Conservation (phyloP, 208 protist species). For the Trypanosoma scelopori region DNA sequence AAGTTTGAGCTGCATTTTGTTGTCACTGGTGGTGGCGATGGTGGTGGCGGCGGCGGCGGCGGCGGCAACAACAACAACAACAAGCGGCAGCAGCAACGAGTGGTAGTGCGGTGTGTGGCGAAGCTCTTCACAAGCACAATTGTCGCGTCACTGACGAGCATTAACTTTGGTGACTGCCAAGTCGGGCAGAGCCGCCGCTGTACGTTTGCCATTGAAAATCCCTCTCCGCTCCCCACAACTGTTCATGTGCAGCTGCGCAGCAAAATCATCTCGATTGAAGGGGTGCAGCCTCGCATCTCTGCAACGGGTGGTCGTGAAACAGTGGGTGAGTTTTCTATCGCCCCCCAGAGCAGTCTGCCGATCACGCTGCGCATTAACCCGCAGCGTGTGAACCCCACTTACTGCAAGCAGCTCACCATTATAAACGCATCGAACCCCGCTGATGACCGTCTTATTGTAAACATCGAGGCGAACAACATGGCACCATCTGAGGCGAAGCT, state of each 20-base stretch:
- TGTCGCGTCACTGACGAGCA: constrained; percentile 52
- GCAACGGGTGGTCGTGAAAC: constrained; percentile 41
- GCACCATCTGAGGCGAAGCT: constrained; percentile 73
- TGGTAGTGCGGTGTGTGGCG: constrained; percentile 62
- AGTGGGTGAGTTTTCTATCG: constrained; percentile 71
- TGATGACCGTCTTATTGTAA: constrained; percentile 78
- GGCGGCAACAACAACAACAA: too few species aligned
- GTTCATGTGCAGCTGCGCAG: constrained; percentile 76
- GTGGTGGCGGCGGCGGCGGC: too few species aligned
- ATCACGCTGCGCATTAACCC: constrained; percentile 77
- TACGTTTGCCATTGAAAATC: constrained; percentile 79
- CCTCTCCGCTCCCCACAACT: constrained; percentile 67
- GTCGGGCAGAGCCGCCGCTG: constrained; percentile 76
- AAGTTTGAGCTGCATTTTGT: constrained; percentile 82
- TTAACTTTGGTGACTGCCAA: constrained; percentile 85
- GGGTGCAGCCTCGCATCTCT: constrained; percentile 27
- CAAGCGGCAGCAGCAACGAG: constrained; percentile 41
- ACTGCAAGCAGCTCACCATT: constrained; percentile 83
- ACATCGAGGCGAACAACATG: constrained; percentile 90
- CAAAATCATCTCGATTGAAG: constrained; percentile 87
- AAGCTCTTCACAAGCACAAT: constrained; percentile 85
- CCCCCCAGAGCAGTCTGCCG: constrained; percentile 55
- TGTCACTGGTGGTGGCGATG: constrained; percentile 14
- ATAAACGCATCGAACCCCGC: constrained; percentile 71
- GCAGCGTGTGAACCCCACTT: constrained; percentile 85